These are phyloP conservation scores for Helminthosporium solani DNA, from an alignment of 2,329 filamentous ascomycete genomes.

Conservation along the genomic window DNA sequence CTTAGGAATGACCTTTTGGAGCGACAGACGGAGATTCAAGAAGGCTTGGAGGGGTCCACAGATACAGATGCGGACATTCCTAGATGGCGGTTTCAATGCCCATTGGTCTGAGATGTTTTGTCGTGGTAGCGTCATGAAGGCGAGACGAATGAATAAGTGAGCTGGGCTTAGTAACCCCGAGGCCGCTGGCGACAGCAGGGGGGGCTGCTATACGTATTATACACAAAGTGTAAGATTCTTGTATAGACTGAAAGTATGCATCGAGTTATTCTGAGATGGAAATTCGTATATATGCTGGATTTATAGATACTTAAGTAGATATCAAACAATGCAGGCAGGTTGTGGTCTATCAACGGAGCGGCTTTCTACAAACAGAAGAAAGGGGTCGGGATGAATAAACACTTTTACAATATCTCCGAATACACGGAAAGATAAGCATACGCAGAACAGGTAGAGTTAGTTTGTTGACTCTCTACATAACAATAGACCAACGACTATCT, in stretches of 20 bases:
- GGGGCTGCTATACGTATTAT: neutral
- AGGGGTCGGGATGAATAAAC: too few relatives aligned
- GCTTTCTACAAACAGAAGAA: too few relatives aligned
- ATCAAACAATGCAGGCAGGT: too few relatives aligned
- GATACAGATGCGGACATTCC: neutral
- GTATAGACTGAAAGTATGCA: neutral
- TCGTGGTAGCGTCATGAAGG: neutral
- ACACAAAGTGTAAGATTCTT: neutral
- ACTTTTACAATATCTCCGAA: too few relatives aligned
- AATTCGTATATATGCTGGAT: neutral
- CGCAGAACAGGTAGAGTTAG: too few relatives aligned
- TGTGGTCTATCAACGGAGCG: too few relatives aligned
- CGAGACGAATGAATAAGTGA: slow-evolving; percentile 1
- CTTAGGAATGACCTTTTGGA: neutral
- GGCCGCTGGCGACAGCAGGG: neutral
- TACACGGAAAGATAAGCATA: too few relatives aligned
- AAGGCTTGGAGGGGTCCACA: neutral
- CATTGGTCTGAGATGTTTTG: neutral
- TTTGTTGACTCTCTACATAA: too few relatives aligned
- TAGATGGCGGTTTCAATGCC: neutral
- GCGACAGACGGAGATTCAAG: slow-evolving; percentile 1
- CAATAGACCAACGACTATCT: too few relatives aligned
- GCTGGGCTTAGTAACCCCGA: slow-evolving; percentile 8
- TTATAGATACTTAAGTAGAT: neutral
- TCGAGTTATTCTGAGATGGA: neutral